These are phyloP conservation scores for Chloroidium sp. DNA, from an alignment of 163 green algal genomes.

Conservation along the genomic window DNA sequence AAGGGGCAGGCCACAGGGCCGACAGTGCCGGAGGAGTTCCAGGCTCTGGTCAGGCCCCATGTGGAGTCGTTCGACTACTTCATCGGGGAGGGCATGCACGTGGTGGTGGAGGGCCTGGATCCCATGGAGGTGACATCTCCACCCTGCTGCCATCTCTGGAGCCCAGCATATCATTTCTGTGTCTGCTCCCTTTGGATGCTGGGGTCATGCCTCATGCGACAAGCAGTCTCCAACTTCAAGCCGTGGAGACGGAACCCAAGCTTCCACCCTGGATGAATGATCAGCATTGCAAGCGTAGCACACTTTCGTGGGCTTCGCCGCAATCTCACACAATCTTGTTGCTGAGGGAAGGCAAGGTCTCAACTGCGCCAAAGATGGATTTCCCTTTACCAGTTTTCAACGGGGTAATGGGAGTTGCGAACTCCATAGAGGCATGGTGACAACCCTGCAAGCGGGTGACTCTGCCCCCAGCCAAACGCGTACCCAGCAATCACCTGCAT, in stretches of 20 bases:
- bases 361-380: too few relatives aligned
- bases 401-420: too few relatives aligned
- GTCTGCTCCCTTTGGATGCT: neutral
- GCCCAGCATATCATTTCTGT: neutral
- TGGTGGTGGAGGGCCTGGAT: constrained; percentile 57
- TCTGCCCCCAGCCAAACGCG: neutral
- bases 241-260: neutral
- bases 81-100: constrained; percentile 64
- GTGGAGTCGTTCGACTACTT: constrained; percentile 92
- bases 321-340: too few relatives aligned
- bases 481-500: neutral
- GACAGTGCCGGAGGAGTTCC: neutral
- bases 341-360: too few relatives aligned
- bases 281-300: too few relatives aligned
- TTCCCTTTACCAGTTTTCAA: too few relatives aligned
- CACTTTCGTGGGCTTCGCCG: too few relatives aligned
- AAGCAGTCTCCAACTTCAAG: neutral
- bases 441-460: neutral
- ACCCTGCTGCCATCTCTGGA: neutral
- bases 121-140: constrained; percentile 56
- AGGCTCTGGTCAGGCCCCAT: constrained; percentile 72
- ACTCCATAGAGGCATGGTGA: too few relatives aligned
- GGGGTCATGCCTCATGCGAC: neutral
- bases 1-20: neutral
- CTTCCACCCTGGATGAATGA: too few relatives aligned